Evolutionary conservation across 768 basidiomycete species (phyloP).

Genomic region (Amanita thiersii): DNA sequence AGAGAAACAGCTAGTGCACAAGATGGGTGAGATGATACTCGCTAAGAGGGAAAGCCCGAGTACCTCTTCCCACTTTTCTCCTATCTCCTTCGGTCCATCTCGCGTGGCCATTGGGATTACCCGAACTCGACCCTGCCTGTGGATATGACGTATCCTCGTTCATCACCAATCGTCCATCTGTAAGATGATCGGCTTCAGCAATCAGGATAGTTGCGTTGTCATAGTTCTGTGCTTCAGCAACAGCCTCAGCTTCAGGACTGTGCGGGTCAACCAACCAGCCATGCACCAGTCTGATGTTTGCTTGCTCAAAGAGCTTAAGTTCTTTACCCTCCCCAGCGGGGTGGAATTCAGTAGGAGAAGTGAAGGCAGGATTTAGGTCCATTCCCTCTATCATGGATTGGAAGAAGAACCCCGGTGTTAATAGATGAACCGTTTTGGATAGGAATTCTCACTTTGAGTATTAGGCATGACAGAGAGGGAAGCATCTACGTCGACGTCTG

Average conservation of each 20-base stretch:
- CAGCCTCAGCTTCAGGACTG: constrained; percentile 46
- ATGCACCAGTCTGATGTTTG: constrained; percentile 74
- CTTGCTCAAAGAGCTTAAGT: constrained; percentile 78
- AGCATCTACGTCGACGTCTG: constrained; percentile 57
- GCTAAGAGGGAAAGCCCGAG: constrained; percentile 13
- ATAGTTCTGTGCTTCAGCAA: constrained; percentile 54
- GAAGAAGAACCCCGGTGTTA: constrained; percentile 3
- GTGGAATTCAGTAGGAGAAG: constrained; percentile 56
- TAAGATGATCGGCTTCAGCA: constrained; percentile 73
- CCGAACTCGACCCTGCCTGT: constrained; percentile 13
- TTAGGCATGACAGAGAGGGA: constrained; percentile 71
- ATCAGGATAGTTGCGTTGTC: constrained; percentile 68
- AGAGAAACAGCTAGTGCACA: constrained; percentile 49
- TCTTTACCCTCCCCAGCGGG: constrained; percentile 65
- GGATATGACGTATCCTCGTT: constrained; percentile 20
- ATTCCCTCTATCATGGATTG: constrained; percentile 57
- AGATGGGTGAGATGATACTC: not conserved
- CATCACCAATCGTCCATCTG: constrained; percentile 51
- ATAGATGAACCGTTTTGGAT: not conserved
- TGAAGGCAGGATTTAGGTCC: constrained; percentile 84
- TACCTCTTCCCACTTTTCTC: constrained; percentile 66
- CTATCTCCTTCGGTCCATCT: constrained; percentile 45
- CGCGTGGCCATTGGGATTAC: constrained; percentile 15
- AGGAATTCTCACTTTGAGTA: constrained; percentile 55
- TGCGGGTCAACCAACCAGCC: constrained; percentile 83